Evolutionary conservation across 345 rosid species (phyloP), one percentile per base, ranked within the genome.

Genomic region (Sisymbrium irio): DNA sequence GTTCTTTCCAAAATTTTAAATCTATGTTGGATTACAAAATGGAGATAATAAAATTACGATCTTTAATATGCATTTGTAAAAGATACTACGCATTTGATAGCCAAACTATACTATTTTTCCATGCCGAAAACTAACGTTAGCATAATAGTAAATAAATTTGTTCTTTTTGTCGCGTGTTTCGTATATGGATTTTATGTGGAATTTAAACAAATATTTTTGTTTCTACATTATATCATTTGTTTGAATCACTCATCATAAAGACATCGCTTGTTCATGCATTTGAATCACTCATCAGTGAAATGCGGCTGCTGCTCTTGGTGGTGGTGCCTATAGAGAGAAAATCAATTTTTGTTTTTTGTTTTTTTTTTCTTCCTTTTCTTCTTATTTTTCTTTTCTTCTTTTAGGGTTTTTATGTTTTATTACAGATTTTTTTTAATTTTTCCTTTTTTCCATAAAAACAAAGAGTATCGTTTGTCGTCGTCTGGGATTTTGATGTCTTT

Each of bases 291-390:
- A n/a, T n/a, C n/a, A 77, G 79, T 73, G 81, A 81, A 76, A 80
- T 81, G 90, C 11, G n/a, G n/a, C n/a, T n/a, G n/a, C n/a, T 80
- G 75, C 15, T 59, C 46, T 7, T 66, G 77, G 11, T 74, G 78
- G 46, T 77, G 76, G 56, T 71, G 86, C 75, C 77, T 79, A 70
- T 69, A 62, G 69, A 77, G 82, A 78, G 78, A 74, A 40, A 77
- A 75, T 54, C 53, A 81, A 69, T 13, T 20, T 50, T 11, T 47
- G 3, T 47, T 40, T 69, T 33, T 30, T 33, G 13, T 57, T 77
- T 71, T 40, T 65, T n/a, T n/a, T n/a, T n/a, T n/a, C n/a, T n/a
- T n/a, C n/a, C 14, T 7, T 14, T 76, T 51, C 53, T 65, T 56
- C 32, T 36, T 66, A 35, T n/a, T 66, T 63, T 62, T 22, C n/a